A percentile compares a stretch with the other conserved stretches of the same genome.
phyloP scores from a whole-genome alignment of 345 rosid genomes.

The Mangifera indica region DNA sequence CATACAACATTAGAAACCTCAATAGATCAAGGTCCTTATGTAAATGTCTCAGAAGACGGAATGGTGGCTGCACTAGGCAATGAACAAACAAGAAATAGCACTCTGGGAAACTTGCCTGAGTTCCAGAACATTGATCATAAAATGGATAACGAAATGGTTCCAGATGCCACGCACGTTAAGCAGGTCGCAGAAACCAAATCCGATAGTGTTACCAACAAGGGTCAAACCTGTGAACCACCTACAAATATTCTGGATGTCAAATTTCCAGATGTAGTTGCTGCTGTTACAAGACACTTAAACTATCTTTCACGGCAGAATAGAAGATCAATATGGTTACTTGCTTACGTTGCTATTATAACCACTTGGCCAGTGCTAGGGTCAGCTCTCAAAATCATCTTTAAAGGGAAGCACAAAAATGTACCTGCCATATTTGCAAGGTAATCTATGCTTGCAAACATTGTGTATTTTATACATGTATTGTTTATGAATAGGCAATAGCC shows the following conservation, averaged over 20 bases:
- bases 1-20: conserved; percentile 39
- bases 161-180: conserved; percentile 26
- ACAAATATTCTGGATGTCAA: conserved; percentile 25
- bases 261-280: conserved; percentile 21
- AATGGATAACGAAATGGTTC: conserved; percentile 8
- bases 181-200: conserved; percentile 24
- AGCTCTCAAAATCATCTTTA: conserved; percentile 34
- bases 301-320: conserved; percentile 37
- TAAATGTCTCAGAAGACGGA: conserved; percentile 64
- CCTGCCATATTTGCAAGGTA: conserved; percentile 21
- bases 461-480: neutral
- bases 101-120: conserved; percentile 15
- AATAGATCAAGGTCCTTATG: conserved; percentile 66
- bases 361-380: conserved; percentile 68
- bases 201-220: neutral
- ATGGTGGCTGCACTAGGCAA: conserved; percentile 58
- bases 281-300: conserved; percentile 39
- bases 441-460: neutral
- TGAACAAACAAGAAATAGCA: conserved; percentile 29
- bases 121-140: neutral
- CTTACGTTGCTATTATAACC: conserved; percentile 52
- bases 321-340: conserved; percentile 55
- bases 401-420: conserved; percentile 43
- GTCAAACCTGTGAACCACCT: conserved; percentile 24
- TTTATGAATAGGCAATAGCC: neutral